Evolutionary conservation across 2,329 filamentous ascomycete species (phyloP), one percentile per base, ranked within the genome.

Genomic region (Xylaria sp.): DNA sequence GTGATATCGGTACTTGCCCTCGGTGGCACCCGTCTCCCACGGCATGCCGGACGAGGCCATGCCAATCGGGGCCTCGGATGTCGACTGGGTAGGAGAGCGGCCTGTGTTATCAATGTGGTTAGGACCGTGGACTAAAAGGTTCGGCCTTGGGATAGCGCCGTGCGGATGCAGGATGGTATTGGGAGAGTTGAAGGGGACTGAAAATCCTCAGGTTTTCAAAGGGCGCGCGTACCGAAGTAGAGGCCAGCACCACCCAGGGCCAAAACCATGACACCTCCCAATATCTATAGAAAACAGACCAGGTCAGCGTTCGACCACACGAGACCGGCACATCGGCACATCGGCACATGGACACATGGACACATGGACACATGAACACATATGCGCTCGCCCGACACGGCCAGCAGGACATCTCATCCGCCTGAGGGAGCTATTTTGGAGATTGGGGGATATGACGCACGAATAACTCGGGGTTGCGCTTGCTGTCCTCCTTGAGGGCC

Each of bases 201-300:
- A 46, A 26, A 34, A 13, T 34, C 11, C 29, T 13, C 29, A n/a
- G n/a, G n/a, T n/a, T n/a, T n/a, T n/a, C 3, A 34, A 34, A 34
- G 29, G 9, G 29, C 29, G 29, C 29, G 64, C 76, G 71, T 82
- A 90, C 89, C 89, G 69, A 94, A 90, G 79, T 92, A 91, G 86
- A 87, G 96, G 72, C 93, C 93, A 64, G 91, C 93, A 67, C 94
- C 86, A 70, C 87, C 87, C 71, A 97, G 89, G 68, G 91, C 89
- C 73, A 88, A 87, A 68, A 89, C 87, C 91, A 97, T 96, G 74
- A 97, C 87, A 71, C 86, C 90, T 62, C 92, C 84, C 63, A 99
- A 89, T 70, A 97, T 86, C 94, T 97, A 69, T 60, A 49, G 41
- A 43, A 37, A 17, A 37, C n/a, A 29, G 19, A n/a, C 7, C 49